These are phyloP conservation scores for Theobroma grandiflorum DNA, from an alignment of 441 rosid genomes.

Conservation along the genomic window DNA sequence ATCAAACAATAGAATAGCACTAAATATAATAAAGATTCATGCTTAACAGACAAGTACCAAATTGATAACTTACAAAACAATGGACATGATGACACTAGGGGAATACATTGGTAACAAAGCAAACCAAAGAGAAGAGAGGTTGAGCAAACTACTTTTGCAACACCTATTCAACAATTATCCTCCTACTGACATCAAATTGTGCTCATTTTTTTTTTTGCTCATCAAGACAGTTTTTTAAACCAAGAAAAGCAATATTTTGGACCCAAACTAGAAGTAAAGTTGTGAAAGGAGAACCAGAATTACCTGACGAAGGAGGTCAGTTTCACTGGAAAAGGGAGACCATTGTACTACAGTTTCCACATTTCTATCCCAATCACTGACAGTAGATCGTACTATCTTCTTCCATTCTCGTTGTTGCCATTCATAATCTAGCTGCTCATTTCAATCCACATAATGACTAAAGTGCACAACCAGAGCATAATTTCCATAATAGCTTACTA, in stretches of 20 bases:
- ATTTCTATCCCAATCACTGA: slow-evolving; percentile 73
- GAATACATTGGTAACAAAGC: not conserved
- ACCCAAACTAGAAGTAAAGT: not conserved
- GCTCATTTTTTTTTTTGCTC: not conserved
- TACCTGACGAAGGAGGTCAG: slow-evolving; percentile 88
- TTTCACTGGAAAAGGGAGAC: slow-evolving; percentile 83
- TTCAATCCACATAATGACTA: slow-evolving; percentile 18
- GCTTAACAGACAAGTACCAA: not conserved
- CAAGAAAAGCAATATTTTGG: not conserved
- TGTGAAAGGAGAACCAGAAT: slow-evolving; percentile 11
- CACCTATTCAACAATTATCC: not conserved
- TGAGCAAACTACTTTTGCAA: not conserved
- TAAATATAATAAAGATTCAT: not conserved
- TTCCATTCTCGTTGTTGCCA: slow-evolving; percentile 65
- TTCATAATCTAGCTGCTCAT: slow-evolving; percentile 82
- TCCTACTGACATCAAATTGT: not conserved
- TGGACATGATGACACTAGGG: not conserved
- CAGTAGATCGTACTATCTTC: slow-evolving; percentile 57
- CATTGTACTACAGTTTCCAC: slow-evolving; percentile 74
- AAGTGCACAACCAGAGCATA: not conserved
- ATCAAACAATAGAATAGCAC: not conserved
- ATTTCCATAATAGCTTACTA: not conserved
- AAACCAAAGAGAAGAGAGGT: not conserved
- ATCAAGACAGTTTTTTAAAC: not conserved
- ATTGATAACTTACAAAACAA: not conserved